A percentile compares a stretch with the other conserved stretches of the same genome.
These are phyloP conservation scores for Bonia amplexicaulis DNA, from an alignment of 176 grass and related monocot genomes.

Conservation along the genomic window DNA sequence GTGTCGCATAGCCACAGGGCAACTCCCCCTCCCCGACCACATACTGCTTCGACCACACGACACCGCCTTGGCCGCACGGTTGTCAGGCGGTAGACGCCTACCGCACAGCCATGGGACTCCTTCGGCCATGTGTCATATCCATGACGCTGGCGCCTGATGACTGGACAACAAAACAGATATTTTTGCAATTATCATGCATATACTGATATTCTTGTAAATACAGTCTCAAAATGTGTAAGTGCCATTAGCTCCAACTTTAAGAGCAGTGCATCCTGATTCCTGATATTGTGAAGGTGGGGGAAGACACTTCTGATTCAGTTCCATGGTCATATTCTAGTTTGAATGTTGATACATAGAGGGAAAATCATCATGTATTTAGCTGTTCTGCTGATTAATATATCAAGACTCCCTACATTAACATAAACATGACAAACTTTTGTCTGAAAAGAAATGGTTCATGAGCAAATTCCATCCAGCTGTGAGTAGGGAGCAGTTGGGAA, in stretches of 20 bases:
- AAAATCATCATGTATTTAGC: not conserved
- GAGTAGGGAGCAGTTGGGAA: constrained; percentile 38
- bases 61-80: too few species aligned
- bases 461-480: constrained; percentile 37
- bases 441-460: constrained; percentile 20
- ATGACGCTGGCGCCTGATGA: too few species aligned
- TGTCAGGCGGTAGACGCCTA: too few species aligned
- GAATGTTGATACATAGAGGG: not conserved
- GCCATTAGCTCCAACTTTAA: not conserved
- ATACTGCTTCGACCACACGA: too few species aligned
- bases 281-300: not conserved
- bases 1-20: too few species aligned
- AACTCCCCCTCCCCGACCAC: too few species aligned
- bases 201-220: too few species aligned
- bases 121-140: too few species aligned
- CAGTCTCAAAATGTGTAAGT: too few species aligned
- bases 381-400: not conserved
- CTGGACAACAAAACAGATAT: too few species aligned
- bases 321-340: not conserved
- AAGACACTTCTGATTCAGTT: not conserved
- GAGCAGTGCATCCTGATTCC: not conserved
- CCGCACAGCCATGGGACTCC: too few species aligned
- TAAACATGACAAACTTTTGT: constrained; percentile 20
- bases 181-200: too few species aligned
- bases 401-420: not conserved